Evolutionary conservation across 1,284 basidiomycete species (phyloP).

Genomic region (Mrakiaceae sp.): DNA sequence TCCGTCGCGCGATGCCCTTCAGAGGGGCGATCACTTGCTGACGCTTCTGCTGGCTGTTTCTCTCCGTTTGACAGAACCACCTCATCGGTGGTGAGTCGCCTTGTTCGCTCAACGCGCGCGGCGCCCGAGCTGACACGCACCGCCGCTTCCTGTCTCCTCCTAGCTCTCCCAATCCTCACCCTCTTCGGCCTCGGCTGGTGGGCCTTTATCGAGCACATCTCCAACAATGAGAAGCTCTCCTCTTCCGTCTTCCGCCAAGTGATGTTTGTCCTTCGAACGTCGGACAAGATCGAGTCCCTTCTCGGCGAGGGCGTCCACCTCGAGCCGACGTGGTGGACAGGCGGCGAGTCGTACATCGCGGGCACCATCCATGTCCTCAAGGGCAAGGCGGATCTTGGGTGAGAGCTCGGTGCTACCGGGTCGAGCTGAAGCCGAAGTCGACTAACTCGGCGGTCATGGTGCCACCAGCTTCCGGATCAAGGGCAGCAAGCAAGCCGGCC

Average conservation of each 20-base stretch:
- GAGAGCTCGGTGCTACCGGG: not conserved
- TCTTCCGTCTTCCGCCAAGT: constrained; percentile 16
- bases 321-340: constrained; percentile 16
- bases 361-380: constrained; percentile 10
- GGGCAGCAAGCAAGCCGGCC: constrained; percentile 5
- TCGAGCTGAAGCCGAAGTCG: not conserved
- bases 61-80: too few species aligned
- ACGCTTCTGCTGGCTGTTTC: too few species aligned
- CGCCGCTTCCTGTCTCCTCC: not conserved
- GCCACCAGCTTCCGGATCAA: constrained; percentile 10
- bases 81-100: too few species aligned
- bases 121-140: too few species aligned
- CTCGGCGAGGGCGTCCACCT: constrained; percentile 10
- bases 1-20: not conserved
- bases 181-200: constrained; percentile 6
- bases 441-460: not conserved
- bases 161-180: not conserved
- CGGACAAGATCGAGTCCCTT: not conserved
- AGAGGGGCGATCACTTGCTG: too few species aligned
- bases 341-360: constrained; percentile 5
- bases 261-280: constrained; percentile 11
- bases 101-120: too few species aligned
- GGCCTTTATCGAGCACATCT: constrained; percentile 6
- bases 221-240: constrained; percentile 14
- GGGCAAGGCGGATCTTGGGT: constrained; percentile 13